Base-by-base conservation (phyloP, 2,329 filamentous ascomycete genomes). In the Colletotrichum zoysiae region DNA sequence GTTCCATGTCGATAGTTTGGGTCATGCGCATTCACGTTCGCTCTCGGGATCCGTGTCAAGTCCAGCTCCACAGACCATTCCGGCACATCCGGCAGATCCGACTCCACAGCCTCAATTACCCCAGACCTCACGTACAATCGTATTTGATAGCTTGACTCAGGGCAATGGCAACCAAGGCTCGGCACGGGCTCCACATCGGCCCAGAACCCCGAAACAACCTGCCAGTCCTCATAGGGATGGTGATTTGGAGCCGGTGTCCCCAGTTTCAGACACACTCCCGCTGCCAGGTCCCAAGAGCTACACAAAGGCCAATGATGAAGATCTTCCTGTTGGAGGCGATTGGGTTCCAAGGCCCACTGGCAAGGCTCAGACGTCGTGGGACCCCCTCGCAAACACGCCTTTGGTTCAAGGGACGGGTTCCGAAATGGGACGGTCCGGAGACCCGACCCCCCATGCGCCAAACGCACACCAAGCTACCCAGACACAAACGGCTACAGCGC, bases 351-450 rank as follows among this genome's bases (percentile, higher is more conserved):
- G 77, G n/a, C 78, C 80, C 38, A 80, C 81, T 42, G 77, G 78
- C 63, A 81, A 82, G 74, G 74, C 76, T 48, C 81, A 79, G 66
- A 79, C 79, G 18, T 78, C 78, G 55, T 80, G 78, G 78, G 78
- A 83, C 74, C 78, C 79, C 8, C 79, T 76, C 53, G 78, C 78
- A 60, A 78, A 77, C 11, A 78, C 80, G 56, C 79, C 80, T n/a
- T 77, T 83, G 53, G 76, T 79, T 56, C 80, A 84, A 73, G 81
- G 83, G 74, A 77, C 78, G 23, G 77, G 75, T 38, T 81, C 78
- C 59, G 78, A 81, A 26, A 76, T 76, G n/a, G 65, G 61, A 30
- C 75, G 66, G 66, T 75, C 71, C 73, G 74, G 64, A 74, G 70
- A 75, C 60, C 46, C 40, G 53, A 69, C 53, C 53, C 58, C 69